Evolutionary conservation across 371 early-diverging fungal species (phyloP).

Genomic region (Catenaria anguillulae): DNA sequence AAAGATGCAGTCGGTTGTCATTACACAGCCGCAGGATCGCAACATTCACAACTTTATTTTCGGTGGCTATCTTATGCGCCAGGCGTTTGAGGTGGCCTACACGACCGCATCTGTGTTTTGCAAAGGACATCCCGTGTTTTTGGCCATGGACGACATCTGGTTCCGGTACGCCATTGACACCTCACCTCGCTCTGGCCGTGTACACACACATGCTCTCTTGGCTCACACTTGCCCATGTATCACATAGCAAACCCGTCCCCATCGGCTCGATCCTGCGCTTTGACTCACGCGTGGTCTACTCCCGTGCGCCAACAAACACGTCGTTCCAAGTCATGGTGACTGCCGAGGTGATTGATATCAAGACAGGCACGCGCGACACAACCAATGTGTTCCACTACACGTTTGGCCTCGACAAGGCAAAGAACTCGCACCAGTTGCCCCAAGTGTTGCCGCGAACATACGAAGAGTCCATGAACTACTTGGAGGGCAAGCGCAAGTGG

Average conservation of each 20-base stretch:
- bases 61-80: slow-evolving; percentile 67
- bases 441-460: slow-evolving; percentile 51
- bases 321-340: slow-evolving; percentile 21
- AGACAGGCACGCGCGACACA: slow-evolving; percentile 31
- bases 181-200: slow-evolving; percentile 48
- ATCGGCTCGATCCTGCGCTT: slow-evolving; percentile 68
- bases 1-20: slow-evolving; percentile 43
- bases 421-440: background rate
- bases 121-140: slow-evolving; percentile 35
- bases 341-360: slow-evolving; percentile 63
- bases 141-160: slow-evolving; percentile 73
- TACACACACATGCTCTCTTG: slow-evolving; percentile 69
- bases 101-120: slow-evolving; percentile 50
- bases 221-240: too few relatives aligned
- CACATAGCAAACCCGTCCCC: slow-evolving; percentile 53
- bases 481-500: slow-evolving; percentile 50
- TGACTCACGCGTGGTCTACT: slow-evolving; percentile 46
- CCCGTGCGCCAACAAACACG: background rate
- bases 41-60: slow-evolving; percentile 88
- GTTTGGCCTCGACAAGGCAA: slow-evolving; percentile 30
- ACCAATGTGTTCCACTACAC: slow-evolving; percentile 81
- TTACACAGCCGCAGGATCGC: slow-evolving; percentile 67
- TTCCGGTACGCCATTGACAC: slow-evolving; percentile 30
- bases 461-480: slow-evolving; percentile 53
- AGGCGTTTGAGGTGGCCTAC: slow-evolving; percentile 67